Conservation (phyloP, 352 stramenopile species). For the Saprolegnia diclina region DNA sequence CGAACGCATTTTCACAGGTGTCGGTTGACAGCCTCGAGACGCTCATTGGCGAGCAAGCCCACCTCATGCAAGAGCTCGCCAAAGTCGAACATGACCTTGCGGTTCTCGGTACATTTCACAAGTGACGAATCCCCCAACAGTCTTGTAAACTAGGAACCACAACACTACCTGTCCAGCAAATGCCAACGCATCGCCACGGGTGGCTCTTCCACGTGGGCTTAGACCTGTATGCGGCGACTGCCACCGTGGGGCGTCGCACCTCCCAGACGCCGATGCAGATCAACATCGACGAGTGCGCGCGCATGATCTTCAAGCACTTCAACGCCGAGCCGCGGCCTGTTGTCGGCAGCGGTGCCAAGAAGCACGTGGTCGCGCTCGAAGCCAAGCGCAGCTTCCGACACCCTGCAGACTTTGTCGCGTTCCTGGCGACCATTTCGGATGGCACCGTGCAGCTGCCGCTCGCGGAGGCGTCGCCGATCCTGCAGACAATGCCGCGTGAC, state of each 20-base stretch:
- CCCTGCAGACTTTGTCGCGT: not conserved
- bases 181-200: not conserved
- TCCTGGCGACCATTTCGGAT: not conserved
- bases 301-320: not conserved
- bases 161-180: not conserved
- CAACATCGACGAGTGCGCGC: not conserved
- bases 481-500: not conserved
- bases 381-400: not conserved
- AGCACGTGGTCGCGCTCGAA: no score
- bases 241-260: not conserved
- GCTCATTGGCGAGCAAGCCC: constrained; percentile 6
- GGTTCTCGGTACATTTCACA: not conserved
- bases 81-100: constrained; percentile 4
- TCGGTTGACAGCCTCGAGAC: constrained; percentile 11
- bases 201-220: not conserved
- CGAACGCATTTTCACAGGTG: not conserved
- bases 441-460: not conserved
- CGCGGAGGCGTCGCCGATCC: not conserved
- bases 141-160: not conserved
- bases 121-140: not conserved
- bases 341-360: not conserved
- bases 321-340: not conserved
- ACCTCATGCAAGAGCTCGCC: constrained; percentile 11
- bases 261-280: not conserved
- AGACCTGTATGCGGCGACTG: not conserved